Conservation (phyloP, 2,329 filamentous ascomycete species). For the Hortaea sp. region DNA sequence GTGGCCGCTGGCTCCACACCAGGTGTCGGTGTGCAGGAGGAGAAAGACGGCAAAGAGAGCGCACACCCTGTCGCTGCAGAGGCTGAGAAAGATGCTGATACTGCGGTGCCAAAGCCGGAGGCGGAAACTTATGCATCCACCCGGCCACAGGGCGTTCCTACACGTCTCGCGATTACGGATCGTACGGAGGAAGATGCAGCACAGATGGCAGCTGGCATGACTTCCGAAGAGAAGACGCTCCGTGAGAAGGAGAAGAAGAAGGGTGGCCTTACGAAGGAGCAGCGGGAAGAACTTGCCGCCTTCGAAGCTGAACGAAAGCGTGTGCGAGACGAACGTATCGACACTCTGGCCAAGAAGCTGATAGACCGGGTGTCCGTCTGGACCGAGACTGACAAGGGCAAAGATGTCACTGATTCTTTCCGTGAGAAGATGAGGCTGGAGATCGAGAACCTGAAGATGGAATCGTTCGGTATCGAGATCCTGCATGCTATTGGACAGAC, state of each 20-base stretch:
- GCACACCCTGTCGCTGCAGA: conserved; percentile 2
- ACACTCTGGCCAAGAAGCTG: conserved; percentile 73
- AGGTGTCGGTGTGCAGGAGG: conserved; percentile 5
- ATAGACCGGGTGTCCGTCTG: conserved; percentile 83
- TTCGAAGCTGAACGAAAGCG: conserved; percentile 77
- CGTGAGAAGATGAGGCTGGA: conserved; percentile 90
- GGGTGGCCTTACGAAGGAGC: conserved; percentile 75
- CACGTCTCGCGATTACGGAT: conserved; percentile 81
- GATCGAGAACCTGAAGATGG: conserved; percentile 98
- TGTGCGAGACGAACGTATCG: conserved; percentile 81
- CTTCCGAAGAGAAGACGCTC: conserved; percentile 64
- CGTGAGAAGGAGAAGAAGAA: conserved; percentile 84
- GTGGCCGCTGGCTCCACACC: conserved; percentile 3
- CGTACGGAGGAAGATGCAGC: conserved; percentile 69
- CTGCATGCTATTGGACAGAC: conserved; percentile 88
- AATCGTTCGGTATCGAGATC: conserved; percentile 94
- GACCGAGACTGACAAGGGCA: conserved; percentile 90
- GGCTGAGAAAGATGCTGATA: conserved; percentile 8
- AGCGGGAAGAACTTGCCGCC: conserved; percentile 80
- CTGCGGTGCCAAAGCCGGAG: conserved; percentile 11
- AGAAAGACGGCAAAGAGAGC: not conserved
- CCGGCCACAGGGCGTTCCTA: conserved; percentile 50
- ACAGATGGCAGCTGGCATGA: conserved; percentile 54
- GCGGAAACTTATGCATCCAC: conserved; percentile 31
- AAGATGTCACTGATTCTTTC: conserved; percentile 79